These are phyloP conservation scores for Wolfiporia cocos DNA, from an alignment of 1,284 basidiomycete species.

Conservation along the genomic window DNA sequence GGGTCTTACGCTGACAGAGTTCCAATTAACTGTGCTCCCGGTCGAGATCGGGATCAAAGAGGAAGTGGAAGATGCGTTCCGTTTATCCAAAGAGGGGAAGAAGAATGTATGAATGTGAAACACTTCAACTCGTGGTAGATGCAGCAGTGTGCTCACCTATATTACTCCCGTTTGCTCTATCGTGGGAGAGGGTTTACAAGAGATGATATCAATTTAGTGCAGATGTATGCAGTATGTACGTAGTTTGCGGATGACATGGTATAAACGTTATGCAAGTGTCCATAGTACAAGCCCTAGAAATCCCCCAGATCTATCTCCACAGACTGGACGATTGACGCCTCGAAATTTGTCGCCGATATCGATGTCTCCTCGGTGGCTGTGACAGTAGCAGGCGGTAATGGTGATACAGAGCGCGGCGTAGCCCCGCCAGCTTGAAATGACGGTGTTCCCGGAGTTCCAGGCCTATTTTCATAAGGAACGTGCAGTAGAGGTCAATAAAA, in stretches of 20 bases:
- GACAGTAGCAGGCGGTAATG: constrained; percentile 30
- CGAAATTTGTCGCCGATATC: constrained; percentile 39
- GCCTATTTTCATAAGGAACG: constrained; percentile 9
- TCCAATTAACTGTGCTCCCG: constrained; percentile 49
- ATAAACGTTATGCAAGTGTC: not conserved
- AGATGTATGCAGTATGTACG: not conserved
- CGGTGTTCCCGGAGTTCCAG: constrained; percentile 46
- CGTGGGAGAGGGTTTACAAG: too few relatives aligned
- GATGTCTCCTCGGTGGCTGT: constrained; percentile 12
- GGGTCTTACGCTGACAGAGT: constrained; percentile 53
- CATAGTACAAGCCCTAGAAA: constrained; percentile 38
- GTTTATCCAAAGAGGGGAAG: too few relatives aligned
- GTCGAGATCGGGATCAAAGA: constrained; percentile 44
- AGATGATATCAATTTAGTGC: not conserved
- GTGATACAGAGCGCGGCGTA: constrained; percentile 34
- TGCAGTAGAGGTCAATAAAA: constrained; percentile 3
- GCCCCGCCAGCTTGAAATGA: constrained; percentile 21
- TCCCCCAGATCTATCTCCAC: constrained; percentile 77
- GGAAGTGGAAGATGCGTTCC: constrained; percentile 12
- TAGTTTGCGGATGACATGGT: not conserved
- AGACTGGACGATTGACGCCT: constrained; percentile 52
- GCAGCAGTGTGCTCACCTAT: too few relatives aligned
- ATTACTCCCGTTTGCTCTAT: too few relatives aligned
- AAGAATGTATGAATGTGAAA: too few relatives aligned
- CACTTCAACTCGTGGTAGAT: too few relatives aligned